These are phyloP conservation scores for Paraleonurus japonicus DNA, from an alignment of 257 asterid genomes.

Conservation along the genomic window DNA sequence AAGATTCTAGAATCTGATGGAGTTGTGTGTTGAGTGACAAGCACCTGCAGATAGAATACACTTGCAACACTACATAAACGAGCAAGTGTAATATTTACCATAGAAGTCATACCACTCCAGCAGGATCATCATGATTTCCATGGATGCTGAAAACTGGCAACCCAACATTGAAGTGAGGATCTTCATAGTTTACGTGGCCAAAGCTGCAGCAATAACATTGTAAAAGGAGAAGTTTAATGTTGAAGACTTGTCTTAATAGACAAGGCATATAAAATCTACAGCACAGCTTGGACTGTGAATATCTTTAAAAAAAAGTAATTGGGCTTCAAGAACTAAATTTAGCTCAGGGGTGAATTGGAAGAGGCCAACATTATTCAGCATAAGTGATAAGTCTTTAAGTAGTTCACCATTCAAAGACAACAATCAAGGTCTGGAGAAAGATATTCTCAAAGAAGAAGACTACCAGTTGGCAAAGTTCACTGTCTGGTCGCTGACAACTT, in stretches of 20 bases:
- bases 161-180: constrained; percentile 99
- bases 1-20: constrained; percentile 7
- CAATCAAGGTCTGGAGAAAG: constrained; percentile 6
- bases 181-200: constrained; percentile 98
- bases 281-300: background rate
- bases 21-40: constrained; percentile 14
- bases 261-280: background rate
- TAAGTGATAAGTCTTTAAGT: background rate
- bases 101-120: constrained; percentile 95
- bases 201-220: constrained; percentile 49
- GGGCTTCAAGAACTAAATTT: constrained; percentile 12
- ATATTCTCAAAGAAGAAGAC: constrained; percentile 20
- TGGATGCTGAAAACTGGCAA: constrained; percentile 98
- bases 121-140: constrained; percentile 99
- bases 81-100: constrained; percentile 42
- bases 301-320: background rate
- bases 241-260: background rate
- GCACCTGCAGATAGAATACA: background rate
- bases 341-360: constrained; percentile 12
- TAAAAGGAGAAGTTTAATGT: background rate
- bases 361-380: background rate
- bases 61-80: constrained; percentile 15
- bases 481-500: constrained; percentile 97
- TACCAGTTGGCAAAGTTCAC: constrained; percentile 92
- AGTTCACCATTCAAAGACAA: background rate